Conservation (phyloP, 176 grass and related monocot genomes). For the Pontederia crassipes region DNA sequence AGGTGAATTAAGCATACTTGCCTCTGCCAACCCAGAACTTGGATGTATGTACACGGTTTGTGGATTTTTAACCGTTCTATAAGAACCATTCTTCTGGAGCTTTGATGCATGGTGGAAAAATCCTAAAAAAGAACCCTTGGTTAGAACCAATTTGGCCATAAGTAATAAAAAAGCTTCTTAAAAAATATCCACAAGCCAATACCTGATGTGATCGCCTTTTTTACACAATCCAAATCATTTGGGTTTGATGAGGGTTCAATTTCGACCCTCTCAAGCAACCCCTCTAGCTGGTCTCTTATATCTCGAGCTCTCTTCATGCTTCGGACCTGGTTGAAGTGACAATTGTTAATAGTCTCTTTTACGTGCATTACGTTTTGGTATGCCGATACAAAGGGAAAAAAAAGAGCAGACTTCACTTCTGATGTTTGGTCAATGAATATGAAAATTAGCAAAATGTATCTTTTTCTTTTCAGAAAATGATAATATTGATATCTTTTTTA, state of each 20-base stretch:
- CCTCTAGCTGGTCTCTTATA: conserved; percentile 88
- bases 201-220: conserved; percentile 93
- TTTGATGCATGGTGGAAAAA: conserved; percentile 89
- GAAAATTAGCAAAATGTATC: too few species aligned
- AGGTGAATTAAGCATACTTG: conserved; percentile 1
- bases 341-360: too few species aligned
- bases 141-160: neutral
- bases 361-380: too few species aligned
- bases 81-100: conserved; percentile 83
- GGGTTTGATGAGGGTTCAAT: conserved; percentile 73
- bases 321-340: conserved; percentile 37
- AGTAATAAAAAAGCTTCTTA: neutral
- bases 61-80: conserved; percentile 79
- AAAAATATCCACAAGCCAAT: conserved; percentile 1
- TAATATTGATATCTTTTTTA: too few species aligned
- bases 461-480: too few species aligned
- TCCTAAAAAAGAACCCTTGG: conserved; percentile 31
- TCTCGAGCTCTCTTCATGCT: conserved; percentile 93
- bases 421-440: too few species aligned
- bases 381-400: too few species aligned
- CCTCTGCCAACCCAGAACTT: conserved; percentile 87
- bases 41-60: conserved; percentile 84
- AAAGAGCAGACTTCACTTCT: too few species aligned
- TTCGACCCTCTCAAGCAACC: conserved; percentile 86
- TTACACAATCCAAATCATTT: conserved; percentile 61